Percentiles rank a stretch among this genome's conserved stretches.
Conservation (phyloP, 768 basidiomycete genomes). For the Arthromyces matolae region DNA sequence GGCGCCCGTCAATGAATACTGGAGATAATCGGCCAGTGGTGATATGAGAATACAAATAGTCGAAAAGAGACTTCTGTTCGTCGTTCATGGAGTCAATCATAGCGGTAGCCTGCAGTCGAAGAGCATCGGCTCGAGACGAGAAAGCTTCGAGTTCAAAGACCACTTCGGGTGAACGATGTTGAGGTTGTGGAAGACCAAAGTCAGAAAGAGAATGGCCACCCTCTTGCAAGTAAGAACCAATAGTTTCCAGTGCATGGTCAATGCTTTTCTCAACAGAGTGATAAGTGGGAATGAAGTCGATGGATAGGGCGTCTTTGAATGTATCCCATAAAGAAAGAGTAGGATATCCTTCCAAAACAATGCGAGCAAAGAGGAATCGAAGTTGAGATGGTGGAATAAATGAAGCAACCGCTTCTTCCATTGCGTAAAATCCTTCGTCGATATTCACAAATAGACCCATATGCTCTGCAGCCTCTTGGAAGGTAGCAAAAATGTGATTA, state of each 20-base stretch:
- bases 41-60: neutral
- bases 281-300: neutral
- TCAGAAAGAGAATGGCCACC: neutral
- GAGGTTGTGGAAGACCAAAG: neutral
- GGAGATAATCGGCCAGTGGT: neutral
- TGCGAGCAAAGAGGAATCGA: neutral
- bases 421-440: neutral
- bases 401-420: neutral
- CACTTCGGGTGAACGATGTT: neutral
- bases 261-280: neutral
- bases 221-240: neutral
- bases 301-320: neutral
- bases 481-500: neutral
- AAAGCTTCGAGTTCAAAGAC: neutral
- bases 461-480: neutral
- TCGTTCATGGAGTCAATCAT: neutral
- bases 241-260: neutral
- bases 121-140: too few species aligned
- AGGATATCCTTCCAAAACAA: neutral
- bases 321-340: neutral
- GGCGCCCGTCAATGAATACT: neutral
- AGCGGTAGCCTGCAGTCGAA: neutral
- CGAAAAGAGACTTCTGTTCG: neutral
- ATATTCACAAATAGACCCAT: neutral
- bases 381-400: neutral